phyloP scores from a whole-genome alignment of 345 rosid species.

The Hypericum androsaemum region DNA sequence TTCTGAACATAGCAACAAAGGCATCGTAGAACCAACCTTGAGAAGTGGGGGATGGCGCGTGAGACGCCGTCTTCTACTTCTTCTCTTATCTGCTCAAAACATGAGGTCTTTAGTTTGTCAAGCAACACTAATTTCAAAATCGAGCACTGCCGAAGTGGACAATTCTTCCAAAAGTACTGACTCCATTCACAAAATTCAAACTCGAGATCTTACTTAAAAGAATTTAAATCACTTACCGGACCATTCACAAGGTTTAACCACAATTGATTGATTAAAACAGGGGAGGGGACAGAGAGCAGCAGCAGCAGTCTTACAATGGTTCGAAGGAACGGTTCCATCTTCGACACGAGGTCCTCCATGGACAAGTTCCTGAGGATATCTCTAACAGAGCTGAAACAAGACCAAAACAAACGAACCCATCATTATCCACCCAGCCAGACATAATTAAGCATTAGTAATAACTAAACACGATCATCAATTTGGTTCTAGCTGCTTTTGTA shows the following conservation, averaged over 20 bases:
- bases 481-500: no score
- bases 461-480: no score
- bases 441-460: no score
- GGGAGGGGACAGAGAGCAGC: neutral
- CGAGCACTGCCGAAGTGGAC: no score
- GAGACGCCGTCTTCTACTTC: slow-evolving; percentile 10
- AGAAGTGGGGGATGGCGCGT: slow-evolving; percentile 7
- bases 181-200: no score
- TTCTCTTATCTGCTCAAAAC: slow-evolving; percentile 19
- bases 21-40: slow-evolving; percentile 11
- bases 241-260: neutral
- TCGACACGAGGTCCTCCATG: slow-evolving; percentile 15
- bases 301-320: slow-evolving; percentile 29
- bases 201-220: no score
- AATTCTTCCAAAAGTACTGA: no score
- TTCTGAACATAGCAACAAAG: neutral
- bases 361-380: slow-evolving; percentile 31
- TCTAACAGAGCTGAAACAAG: slow-evolving; percentile 31
- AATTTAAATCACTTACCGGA: no score
- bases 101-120: neutral
- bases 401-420: no score
- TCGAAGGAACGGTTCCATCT: slow-evolving; percentile 42
- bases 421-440: no score
- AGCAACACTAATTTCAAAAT: no score
- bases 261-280: neutral